Conservation (phyloP, 2,329 filamentous ascomycete genomes). For the Mollisiaceae sp. region DNA sequence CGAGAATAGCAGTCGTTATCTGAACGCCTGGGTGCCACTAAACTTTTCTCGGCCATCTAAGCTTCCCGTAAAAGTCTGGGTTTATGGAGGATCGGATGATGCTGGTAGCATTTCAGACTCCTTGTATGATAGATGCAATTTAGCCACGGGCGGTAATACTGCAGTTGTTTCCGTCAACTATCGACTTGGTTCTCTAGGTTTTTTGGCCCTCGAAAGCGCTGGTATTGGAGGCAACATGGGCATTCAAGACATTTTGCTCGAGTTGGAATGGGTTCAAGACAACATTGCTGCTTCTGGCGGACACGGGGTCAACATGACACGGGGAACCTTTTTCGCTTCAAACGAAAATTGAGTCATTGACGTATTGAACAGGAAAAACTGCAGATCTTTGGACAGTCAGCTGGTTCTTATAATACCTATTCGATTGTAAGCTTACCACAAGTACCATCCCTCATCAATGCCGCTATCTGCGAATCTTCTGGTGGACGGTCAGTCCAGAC, state of each 20-base stretch:
- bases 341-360: too few species aligned
- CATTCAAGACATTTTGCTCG: too few species aligned
- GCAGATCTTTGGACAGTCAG: too few species aligned
- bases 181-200: neutral
- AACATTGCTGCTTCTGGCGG: too few species aligned
- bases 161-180: neutral
- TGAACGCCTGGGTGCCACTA: conserved; percentile 1
- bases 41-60: neutral
- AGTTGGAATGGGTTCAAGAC: too few species aligned
- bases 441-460: neutral
- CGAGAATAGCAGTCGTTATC: neutral
- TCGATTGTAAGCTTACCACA: neutral
- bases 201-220: too few species aligned
- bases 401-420: too few species aligned
- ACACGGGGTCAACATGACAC: too few species aligned
- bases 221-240: too few species aligned
- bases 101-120: neutral
- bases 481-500: neutral
- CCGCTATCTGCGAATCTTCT: neutral
- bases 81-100: neutral
- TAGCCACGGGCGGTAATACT: neutral
- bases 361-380: too few species aligned
- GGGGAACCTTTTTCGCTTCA: too few species aligned
- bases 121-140: neutral
- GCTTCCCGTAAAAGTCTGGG: conserved; percentile 6